A percentile compares a stretch with the other conserved stretches of the same genome.
Conservation (phyloP, 106 monocot genomes). For the Apostasia shenzhenica region DNA sequence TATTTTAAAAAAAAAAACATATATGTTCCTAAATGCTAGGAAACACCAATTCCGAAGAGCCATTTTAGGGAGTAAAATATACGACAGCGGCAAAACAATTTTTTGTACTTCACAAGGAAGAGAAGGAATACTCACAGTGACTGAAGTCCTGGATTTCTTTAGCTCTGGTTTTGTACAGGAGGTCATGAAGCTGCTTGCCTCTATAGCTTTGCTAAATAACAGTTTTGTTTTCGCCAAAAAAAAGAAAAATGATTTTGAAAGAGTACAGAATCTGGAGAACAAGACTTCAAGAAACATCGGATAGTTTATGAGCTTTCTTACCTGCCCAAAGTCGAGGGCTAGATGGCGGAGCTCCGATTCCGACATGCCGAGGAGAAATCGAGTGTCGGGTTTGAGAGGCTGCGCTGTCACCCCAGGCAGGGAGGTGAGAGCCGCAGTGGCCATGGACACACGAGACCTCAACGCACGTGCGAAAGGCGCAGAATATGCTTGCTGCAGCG, state of each 20-base stretch:
- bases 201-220: slow-evolving; percentile 73
- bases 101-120: not conserved
- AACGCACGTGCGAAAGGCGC: slow-evolving; percentile 54
- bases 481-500: slow-evolving; percentile 53
- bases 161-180: slow-evolving; percentile 81
- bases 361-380: slow-evolving; percentile 77
- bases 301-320: not conserved
- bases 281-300: not conserved
- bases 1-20: not conserved
- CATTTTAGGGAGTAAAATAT: not conserved
- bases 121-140: slow-evolving; percentile 39
- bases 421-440: slow-evolving; percentile 14
- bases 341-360: slow-evolving; percentile 82
- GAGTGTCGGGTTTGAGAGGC: slow-evolving; percentile 20
- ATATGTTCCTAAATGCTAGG: not conserved
- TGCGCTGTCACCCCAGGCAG: slow-evolving; percentile 10
- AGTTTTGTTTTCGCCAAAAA: slow-evolving; percentile 1
- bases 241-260: not conserved
- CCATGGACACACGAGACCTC: slow-evolving; percentile 19
- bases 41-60: not conserved
- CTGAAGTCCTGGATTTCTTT: slow-evolving; percentile 77
- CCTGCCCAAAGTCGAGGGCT: slow-evolving; percentile 72
- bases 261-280: not conserved
- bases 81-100: not conserved
- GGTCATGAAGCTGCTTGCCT: slow-evolving; percentile 87